phyloP scores from a whole-genome alignment of 495 filamentous ascomycete species.

The Schizothecium vesticola region DNA sequence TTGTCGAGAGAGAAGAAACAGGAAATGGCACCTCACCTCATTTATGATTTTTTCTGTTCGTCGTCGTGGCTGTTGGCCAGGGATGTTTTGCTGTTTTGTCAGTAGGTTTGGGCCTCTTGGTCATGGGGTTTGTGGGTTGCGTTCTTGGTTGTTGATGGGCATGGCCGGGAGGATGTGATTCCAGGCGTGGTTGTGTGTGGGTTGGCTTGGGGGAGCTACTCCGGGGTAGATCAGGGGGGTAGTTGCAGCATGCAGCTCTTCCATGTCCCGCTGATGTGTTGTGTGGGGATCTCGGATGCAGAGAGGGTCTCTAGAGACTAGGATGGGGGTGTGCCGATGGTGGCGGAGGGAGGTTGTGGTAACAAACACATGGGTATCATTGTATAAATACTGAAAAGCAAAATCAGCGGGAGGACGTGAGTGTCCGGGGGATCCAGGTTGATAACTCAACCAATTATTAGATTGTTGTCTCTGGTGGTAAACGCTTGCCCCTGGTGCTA shows the following conservation, averaged over 20 bases:
- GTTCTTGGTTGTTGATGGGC: background rate
- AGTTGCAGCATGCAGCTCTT: background rate
- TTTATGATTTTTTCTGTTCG: background rate
- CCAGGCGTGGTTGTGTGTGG: background rate
- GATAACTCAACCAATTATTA: background rate
- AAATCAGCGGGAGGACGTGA: background rate
- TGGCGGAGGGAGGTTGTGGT: background rate
- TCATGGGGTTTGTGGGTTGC: background rate
- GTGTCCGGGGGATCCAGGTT: background rate
- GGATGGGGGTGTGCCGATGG: background rate
- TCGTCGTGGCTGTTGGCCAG: background rate
- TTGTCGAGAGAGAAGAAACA: background rate
- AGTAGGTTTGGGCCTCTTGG: background rate
- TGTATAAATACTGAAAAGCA: background rate
- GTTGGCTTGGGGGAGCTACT: background rate
- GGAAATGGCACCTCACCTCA: background rate
- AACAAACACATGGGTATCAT: background rate
- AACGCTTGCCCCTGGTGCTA: background rate
- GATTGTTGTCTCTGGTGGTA: background rate
- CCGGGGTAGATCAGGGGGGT: background rate
- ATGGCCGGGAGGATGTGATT: too few species aligned
- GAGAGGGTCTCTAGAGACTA: background rate
- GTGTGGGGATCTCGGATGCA: background rate
- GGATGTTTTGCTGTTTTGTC: background rate
- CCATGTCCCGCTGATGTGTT: too few species aligned